Percentiles rank a stretch among this genome's conserved stretches.
These are phyloP conservation scores for Noccaea caerulescens DNA, from an alignment of 345 rosid genomes.

Conservation along the genomic window DNA sequence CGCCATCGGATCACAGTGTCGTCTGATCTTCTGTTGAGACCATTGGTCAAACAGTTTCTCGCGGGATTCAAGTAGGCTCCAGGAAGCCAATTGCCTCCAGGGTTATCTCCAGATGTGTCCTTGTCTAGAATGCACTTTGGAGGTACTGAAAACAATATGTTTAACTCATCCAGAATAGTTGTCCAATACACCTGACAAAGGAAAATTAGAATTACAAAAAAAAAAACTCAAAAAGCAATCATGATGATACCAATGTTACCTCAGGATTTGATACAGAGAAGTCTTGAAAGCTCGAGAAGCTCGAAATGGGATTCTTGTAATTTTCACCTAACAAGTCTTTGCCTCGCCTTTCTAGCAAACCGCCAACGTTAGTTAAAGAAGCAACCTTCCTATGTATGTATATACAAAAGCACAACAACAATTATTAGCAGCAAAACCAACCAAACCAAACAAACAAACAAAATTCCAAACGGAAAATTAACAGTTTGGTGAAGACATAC, in stretches of 20 bases:
- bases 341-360: slow-evolving; percentile 70
- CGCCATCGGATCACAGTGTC: slow-evolving; percentile 81
- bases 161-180: slow-evolving; percentile 69
- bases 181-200: slow-evolving; percentile 78
- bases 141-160: slow-evolving; percentile 61
- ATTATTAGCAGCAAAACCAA: background rate
- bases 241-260: slow-evolving; percentile 45
- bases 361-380: slow-evolving; percentile 67
- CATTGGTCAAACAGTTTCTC: slow-evolving; percentile 61
- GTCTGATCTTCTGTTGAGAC: slow-evolving; percentile 55
- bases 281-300: slow-evolving; percentile 81
- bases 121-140: slow-evolving; percentile 63
- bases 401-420: background rate
- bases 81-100: slow-evolving; percentile 94
- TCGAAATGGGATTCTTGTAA: slow-evolving; percentile 76
- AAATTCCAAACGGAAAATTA: background rate
- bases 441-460: background rate
- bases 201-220: slow-evolving; percentile 15
- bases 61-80: slow-evolving; percentile 86
- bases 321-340: slow-evolving; percentile 69
- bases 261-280: slow-evolving; percentile 88
- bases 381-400: slow-evolving; percentile 62
- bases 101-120: slow-evolving; percentile 49
- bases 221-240: background rate
- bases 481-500: slow-evolving; percentile 42